phyloP scores from a whole-genome alignment of 208 protist species.

The Trichomonas gallinae region DNA sequence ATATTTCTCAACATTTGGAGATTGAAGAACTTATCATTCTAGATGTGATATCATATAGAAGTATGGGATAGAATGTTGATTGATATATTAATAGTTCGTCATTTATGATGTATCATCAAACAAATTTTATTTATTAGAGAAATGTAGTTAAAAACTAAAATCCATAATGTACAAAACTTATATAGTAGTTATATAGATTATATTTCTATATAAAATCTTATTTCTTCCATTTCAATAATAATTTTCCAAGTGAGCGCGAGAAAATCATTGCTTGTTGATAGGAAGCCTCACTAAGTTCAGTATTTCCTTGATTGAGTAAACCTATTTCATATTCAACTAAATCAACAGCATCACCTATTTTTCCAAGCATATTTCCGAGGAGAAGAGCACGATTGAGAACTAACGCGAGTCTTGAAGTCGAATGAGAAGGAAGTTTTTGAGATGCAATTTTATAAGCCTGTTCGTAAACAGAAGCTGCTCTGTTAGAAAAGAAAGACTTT shows the following conservation, averaged over 20 bases:
- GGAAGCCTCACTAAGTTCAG: background rate
- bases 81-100: too few relatives aligned
- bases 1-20: too few relatives aligned
- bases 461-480: background rate
- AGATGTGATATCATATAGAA: too few relatives aligned
- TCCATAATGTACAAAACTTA: too few relatives aligned
- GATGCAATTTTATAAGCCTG: constrained; percentile 6
- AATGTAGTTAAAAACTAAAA: too few relatives aligned
- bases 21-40: too few relatives aligned
- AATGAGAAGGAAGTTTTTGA: background rate
- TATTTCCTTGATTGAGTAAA: background rate
- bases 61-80: too few relatives aligned
- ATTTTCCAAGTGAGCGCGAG: background rate
- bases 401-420: background rate
- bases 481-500: background rate
- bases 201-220: too few relatives aligned
- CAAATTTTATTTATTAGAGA: too few relatives aligned
- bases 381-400: background rate
- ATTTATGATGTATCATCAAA: too few relatives aligned
- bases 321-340: background rate
- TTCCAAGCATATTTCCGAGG: background rate
- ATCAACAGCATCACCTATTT: background rate
- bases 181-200: too few relatives aligned
- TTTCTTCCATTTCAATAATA: background rate
- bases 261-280: constrained; percentile 2